Conservation (phyloP, 2,329 filamentous ascomycete species). For the Botryotinia narcissicola region DNA sequence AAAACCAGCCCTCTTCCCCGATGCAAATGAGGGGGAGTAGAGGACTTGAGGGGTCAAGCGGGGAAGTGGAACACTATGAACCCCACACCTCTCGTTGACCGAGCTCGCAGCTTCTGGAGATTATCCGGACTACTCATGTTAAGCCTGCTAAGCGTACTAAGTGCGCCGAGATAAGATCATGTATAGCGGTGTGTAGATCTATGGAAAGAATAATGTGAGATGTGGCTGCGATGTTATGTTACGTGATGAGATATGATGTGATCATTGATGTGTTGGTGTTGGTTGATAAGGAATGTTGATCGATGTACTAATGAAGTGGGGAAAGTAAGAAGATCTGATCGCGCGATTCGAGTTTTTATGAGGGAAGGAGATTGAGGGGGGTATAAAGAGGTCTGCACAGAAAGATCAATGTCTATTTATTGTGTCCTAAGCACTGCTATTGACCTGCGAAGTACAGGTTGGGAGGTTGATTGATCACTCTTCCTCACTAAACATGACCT, state of each 20-base stretch:
- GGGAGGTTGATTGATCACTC: neutral
- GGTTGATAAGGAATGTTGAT: neutral
- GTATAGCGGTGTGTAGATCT: constrained; percentile 6
- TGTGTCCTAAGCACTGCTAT: neutral
- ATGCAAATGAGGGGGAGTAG: neutral
- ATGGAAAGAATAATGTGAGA: neutral
- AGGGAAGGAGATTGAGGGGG: neutral
- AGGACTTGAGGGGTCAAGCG: neutral
- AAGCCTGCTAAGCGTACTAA: neutral
- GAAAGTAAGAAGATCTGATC: neutral
- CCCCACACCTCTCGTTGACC: neutral
- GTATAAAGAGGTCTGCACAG: neutral
- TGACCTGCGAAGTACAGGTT: neutral
- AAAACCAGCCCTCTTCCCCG: neutral
- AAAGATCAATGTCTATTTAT: neutral
- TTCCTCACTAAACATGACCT: neutral
- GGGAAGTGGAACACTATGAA: neutral
- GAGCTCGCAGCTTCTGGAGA: neutral
- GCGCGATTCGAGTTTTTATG: neutral
- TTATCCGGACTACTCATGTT: neutral
- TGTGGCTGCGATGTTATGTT: neutral
- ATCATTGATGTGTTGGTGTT: neutral
- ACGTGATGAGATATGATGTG: neutral
- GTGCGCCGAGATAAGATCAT: neutral
- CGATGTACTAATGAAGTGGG: neutral